Evolutionary conservation across 768 basidiomycete species (phyloP).

Genomic region (Hericium rajendrae): DNA sequence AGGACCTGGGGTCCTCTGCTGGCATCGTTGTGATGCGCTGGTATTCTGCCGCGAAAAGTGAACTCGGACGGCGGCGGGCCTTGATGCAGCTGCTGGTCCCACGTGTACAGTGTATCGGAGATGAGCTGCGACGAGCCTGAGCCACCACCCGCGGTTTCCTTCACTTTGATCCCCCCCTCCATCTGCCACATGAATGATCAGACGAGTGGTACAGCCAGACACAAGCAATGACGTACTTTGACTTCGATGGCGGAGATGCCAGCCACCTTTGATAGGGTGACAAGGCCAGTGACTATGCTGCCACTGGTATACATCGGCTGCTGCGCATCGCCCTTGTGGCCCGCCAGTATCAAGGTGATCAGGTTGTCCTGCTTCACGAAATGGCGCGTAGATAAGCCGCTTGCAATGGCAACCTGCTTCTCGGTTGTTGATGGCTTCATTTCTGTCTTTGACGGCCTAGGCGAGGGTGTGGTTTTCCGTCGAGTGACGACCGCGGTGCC

Average conservation of each 20-base stretch:
- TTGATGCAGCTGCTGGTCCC: not conserved
- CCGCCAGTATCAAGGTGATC: slow-evolving; percentile 2
- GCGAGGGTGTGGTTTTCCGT: not conserved
- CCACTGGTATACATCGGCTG: slow-evolving; percentile 6
- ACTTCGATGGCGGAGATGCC: slow-evolving; percentile 1
- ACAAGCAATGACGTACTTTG: not conserved
- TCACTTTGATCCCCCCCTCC: slow-evolving; percentile 1
- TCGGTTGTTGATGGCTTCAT: not conserved
- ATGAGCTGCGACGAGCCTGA: not conserved
- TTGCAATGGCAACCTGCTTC: not conserved
- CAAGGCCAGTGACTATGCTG: slow-evolving; percentile 1
- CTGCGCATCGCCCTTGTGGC: slow-evolving; percentile 1
- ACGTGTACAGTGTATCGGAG: slow-evolving; percentile 1
- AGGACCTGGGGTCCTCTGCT: slow-evolving; percentile 1
- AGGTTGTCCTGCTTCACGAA: slow-evolving; percentile 4
- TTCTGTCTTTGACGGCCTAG: not conserved
- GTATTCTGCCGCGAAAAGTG: slow-evolving; percentile 3
- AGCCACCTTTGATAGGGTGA: not conserved
- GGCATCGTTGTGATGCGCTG: not conserved
- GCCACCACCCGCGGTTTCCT: slow-evolving; percentile 7
- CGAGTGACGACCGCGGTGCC: not conserved
- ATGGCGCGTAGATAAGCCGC: not conserved
- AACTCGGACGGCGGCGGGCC: slow-evolving; percentile 1
- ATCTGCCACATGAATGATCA: not conserved
- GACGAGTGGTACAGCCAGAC: not conserved